phyloP scores from a whole-genome alignment of 768 basidiomycete genomes.

The Candolleomyces efflorescens region DNA sequence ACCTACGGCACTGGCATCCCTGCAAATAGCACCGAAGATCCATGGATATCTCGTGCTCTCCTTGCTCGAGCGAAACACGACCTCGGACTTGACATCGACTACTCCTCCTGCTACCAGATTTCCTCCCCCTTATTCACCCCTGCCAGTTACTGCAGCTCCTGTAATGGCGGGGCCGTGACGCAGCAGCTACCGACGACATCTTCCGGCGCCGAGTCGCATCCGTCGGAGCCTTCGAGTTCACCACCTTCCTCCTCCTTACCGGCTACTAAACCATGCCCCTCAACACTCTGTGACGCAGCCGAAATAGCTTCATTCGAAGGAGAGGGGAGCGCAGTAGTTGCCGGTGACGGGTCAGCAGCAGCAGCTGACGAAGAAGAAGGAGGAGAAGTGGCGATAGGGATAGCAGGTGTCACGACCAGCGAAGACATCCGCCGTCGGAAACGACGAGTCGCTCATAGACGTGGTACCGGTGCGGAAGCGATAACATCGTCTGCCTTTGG shows the following conservation, averaged over 20 bases:
- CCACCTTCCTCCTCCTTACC: background rate
- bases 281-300: background rate
- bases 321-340: background rate
- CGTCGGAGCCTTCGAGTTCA: background rate
- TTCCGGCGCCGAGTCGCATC: no score
- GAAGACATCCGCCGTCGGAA: background rate
- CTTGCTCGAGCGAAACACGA: conserved; percentile 2
- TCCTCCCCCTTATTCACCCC: background rate
- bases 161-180: background rate
- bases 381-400: background rate
- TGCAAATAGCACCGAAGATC: background rate
- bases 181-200: no score
- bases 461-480: background rate
- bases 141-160: background rate
- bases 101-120: background rate
- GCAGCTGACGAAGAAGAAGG: background rate
- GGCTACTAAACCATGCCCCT: background rate
- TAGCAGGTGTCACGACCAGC: background rate
- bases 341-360: background rate
- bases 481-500: background rate
- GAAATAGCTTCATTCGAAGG: background rate
- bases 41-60: conserved; percentile 6
- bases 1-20: background rate
- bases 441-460: background rate
- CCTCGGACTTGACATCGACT: conserved; percentile 6